A percentile compares a stretch with the other conserved stretches of the same genome.
phyloP scores from a whole-genome alignment of 2,329 filamentous ascomycete genomes.

The Pseudovirgaria hyperparasitica region DNA sequence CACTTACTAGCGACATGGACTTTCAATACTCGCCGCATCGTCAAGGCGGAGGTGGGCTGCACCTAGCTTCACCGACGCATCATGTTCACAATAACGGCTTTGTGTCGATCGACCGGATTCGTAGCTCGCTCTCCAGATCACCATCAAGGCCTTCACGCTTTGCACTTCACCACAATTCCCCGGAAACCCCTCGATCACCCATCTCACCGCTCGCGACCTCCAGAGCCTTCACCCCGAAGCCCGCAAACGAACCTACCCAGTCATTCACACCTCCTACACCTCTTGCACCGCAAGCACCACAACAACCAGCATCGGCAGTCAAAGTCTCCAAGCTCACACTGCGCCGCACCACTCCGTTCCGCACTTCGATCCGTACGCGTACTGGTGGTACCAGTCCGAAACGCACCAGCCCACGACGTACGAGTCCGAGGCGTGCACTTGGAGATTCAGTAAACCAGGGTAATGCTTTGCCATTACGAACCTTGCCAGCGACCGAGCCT shows the following conservation, averaged over 20 bases:
- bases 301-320: conserved; percentile 43
- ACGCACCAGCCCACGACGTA: too few species aligned
- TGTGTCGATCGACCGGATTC: conserved; percentile 67
- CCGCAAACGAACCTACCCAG: conserved; percentile 36
- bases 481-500: conserved; percentile 34
- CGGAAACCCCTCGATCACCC: conserved; percentile 26
- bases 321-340: conserved; percentile 45
- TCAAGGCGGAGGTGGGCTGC: conserved; percentile 59
- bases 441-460: conserved; percentile 57
- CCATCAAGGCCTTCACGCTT: conserved; percentile 70
- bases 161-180: conserved; percentile 42
- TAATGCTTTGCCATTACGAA: conserved; percentile 47
- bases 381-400: conserved; percentile 67
- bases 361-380: conserved; percentile 50
- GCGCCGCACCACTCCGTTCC: conserved; percentile 36
- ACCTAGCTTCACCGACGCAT: conserved; percentile 75
- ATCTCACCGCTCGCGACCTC: conserved; percentile 31
- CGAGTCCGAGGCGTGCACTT: conserved; percentile 68
- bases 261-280: conserved; percentile 48
- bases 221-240: conserved; percentile 32
- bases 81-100: conserved; percentile 72
- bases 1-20: conserved; percentile 29
- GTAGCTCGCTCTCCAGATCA: conserved; percentile 83
- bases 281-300: conserved; percentile 37
- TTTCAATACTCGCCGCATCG: conserved; percentile 38